Conservation (phyloP, 2,329 filamentous ascomycete genomes). For the Xylariaceae sp. region DNA sequence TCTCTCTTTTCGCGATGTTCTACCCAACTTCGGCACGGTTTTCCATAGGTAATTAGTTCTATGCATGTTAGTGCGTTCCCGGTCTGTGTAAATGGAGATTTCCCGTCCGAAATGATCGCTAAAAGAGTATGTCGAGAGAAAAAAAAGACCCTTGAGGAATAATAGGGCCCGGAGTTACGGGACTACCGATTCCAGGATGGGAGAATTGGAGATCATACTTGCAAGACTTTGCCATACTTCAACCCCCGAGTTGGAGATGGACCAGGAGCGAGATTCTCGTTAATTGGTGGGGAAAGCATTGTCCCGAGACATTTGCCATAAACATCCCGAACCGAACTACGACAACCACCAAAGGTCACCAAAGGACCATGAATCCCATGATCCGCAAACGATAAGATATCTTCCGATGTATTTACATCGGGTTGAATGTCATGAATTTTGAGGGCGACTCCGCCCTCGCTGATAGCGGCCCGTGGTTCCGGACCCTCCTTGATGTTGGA, state of each 20-base stretch:
- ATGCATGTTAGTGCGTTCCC: background rate
- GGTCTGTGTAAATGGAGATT: background rate
- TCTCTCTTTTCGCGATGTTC: background rate
- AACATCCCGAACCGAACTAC: background rate
- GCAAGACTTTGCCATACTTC: background rate
- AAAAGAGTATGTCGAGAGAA: background rate
- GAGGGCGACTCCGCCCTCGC: slow-evolving; percentile 15
- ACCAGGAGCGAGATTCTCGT: slow-evolving; percentile 9
- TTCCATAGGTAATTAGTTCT: background rate
- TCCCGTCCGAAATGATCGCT: background rate
- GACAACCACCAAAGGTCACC: background rate
- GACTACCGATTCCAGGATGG: slow-evolving; percentile 3
- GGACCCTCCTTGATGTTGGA: background rate
- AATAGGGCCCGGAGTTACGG: background rate
- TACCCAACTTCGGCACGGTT: background rate
- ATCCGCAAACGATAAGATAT: background rate
- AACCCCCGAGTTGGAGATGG: slow-evolving; percentile 4
- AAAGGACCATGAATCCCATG: background rate
- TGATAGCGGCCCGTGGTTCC: slow-evolving; percentile 22
- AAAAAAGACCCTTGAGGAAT: background rate
- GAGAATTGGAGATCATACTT: slow-evolving; percentile 10
- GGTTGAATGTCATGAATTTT: background rate
- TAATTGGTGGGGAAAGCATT: slow-evolving; percentile 31
- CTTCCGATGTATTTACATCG: background rate
- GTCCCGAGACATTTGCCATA: slow-evolving; percentile 14